phyloP scores from a whole-genome alignment of 768 basidiomycete species.

The Sutorius australiensis region DNA sequence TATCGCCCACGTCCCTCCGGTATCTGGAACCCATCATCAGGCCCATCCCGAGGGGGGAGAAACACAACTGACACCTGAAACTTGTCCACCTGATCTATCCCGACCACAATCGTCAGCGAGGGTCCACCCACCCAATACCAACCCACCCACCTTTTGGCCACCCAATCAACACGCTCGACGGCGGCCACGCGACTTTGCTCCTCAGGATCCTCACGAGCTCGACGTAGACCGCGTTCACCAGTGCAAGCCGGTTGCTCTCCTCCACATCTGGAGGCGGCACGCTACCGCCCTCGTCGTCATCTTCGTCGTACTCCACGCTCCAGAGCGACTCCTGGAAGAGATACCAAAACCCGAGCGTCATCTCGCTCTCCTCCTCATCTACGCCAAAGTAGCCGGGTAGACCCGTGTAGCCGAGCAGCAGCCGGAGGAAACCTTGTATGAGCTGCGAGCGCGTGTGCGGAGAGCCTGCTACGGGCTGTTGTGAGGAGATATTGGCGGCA shows the following conservation, averaged over 20 bases:
- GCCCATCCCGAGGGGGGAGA: background rate
- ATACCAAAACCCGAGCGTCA: conserved; percentile 88
- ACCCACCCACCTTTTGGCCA: conserved; percentile 66
- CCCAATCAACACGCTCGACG: conserved; percentile 35
- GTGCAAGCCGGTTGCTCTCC: conserved; percentile 40
- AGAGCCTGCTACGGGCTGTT: conserved; percentile 33
- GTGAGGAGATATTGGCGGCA: conserved; percentile 60
- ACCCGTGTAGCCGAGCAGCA: conserved; percentile 73
- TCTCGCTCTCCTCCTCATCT: conserved; percentile 86
- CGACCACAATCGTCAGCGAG: conserved; percentile 8
- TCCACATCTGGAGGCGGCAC: conserved; percentile 17
- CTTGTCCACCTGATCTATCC: conserved; percentile 71
- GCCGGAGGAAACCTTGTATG: conserved; percentile 65
- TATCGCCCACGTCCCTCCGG: conserved; percentile 83
- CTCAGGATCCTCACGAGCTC: conserved; percentile 71
- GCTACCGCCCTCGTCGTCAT: conserved; percentile 29
- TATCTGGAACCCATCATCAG: conserved; percentile 45
- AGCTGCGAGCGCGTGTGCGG: conserved; percentile 45
- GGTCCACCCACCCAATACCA: background rate
- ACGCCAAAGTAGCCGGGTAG: conserved; percentile 71
- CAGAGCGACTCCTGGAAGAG: conserved; percentile 85
- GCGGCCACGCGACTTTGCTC: conserved; percentile 74
- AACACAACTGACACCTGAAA: conserved; percentile 62
- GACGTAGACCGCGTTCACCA: conserved; percentile 74
- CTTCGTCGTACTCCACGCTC: conserved; percentile 53